Conservation (phyloP, 2,329 filamentous ascomycete genomes). For the Xylariaceae sp. region DNA sequence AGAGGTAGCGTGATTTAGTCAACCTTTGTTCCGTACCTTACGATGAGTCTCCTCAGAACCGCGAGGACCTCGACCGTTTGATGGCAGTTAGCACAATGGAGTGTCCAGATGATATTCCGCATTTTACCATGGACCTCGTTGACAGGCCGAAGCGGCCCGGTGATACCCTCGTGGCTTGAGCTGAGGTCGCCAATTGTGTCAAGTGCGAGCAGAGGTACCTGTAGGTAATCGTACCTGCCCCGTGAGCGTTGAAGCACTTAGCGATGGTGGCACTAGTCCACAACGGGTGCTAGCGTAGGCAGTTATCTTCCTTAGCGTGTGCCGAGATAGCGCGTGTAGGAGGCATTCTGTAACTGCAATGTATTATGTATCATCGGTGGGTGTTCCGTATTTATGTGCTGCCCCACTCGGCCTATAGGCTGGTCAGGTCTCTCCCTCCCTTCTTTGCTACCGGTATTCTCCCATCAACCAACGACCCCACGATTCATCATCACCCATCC, state of each 20-base stretch:
- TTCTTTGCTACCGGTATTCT: not conserved
- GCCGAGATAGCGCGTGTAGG: too few relatives aligned
- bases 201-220: too few relatives aligned
- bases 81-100: too few relatives aligned
- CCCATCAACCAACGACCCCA: constrained; percentile 13
- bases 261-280: not conserved
- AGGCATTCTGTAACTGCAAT: not conserved
- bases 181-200: not conserved
- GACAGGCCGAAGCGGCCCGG: not conserved
- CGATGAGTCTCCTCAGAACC: too few relatives aligned
- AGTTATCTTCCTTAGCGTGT: not conserved
- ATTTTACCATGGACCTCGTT: not conserved
- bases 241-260: too few relatives aligned
- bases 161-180: not conserved
- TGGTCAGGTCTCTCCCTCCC: not conserved
- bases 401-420: not conserved
- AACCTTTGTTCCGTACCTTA: too few relatives aligned
- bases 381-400: too few relatives aligned
- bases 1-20: too few relatives aligned
- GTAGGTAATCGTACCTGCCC: too few relatives aligned
- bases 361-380: too few relatives aligned
- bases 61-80: too few relatives aligned
- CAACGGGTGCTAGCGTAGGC: not conserved
- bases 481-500: constrained; percentile 20
- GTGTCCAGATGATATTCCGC: too few relatives aligned